Evolutionary conservation across 257 asterid species (phyloP).

Genomic region (Lycium barbarum): DNA sequence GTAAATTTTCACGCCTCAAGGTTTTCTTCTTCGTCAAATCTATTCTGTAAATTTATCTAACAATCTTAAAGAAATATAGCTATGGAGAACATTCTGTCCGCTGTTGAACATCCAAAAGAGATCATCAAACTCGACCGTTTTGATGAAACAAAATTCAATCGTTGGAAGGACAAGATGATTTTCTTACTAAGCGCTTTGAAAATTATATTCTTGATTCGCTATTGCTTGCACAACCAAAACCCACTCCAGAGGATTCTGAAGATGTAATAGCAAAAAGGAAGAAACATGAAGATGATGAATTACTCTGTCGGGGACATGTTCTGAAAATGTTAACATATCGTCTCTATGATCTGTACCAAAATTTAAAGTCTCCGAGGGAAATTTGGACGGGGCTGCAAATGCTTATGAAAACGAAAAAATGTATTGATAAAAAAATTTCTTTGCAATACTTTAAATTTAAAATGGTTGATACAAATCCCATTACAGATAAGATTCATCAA

Average conservation of each 20-base stretch:
- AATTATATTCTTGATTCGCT: neutral
- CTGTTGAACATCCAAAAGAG: neutral
- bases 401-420: neutral
- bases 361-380: neutral
- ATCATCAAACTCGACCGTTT: neutral
- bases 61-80: neutral
- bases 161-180: neutral
- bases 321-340: neutral
- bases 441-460: neutral
- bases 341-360: neutral
- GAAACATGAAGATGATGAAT: neutral
- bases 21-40: neutral
- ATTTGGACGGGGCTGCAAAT: neutral
- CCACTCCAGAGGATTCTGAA: neutral
- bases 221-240: neutral
- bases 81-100: neutral
- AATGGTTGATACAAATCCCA: neutral
- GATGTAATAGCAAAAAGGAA: neutral
- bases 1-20: too few relatives aligned
- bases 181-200: neutral
- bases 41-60: neutral
- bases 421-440: neutral
- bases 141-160: neutral
- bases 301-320: neutral
- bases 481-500: constrained; percentile 11